phyloP scores from a whole-genome alignment of 108 stramenopile species.

The Phaeodactylum tricornutum region DNA sequence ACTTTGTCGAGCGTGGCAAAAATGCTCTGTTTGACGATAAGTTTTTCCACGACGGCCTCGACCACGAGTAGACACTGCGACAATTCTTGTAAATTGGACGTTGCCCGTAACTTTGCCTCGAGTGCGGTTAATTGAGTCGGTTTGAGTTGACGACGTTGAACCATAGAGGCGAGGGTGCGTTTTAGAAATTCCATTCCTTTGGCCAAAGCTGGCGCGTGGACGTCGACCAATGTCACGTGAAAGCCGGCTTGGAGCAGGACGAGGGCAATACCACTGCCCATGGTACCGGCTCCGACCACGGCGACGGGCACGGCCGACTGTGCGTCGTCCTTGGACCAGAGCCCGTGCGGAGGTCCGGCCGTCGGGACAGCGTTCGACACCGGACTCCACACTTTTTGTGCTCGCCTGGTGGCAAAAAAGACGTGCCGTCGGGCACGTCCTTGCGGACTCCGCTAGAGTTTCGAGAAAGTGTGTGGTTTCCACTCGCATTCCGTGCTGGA shows the following conservation, averaged over 20 bases:
- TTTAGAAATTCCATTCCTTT: constrained; percentile 52
- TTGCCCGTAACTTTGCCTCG: constrained; percentile 16
- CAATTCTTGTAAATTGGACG: constrained; percentile 35
- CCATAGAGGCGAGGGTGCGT: constrained; percentile 39
- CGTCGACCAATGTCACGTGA: constrained; percentile 80
- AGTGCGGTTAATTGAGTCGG: constrained; percentile 23
- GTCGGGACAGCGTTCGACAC: constrained; percentile 3
- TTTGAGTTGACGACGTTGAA: constrained; percentile 35
- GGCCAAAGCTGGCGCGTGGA: constrained; percentile 51
- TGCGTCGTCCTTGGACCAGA: background rate
- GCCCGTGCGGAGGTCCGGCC: constrained; percentile 13
- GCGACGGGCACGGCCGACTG: constrained; percentile 32
- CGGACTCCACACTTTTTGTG: constrained; percentile 34
- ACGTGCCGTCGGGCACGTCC: constrained; percentile 83
- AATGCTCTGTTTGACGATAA: constrained; percentile 85
- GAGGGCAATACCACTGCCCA: constrained; percentile 95
- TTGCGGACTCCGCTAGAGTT: constrained; percentile 50
- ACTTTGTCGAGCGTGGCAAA: constrained; percentile 75
- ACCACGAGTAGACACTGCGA: constrained; percentile 63
- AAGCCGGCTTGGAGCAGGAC: constrained; percentile 85
- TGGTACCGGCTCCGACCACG: constrained; percentile 92
- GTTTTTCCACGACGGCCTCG: constrained; percentile 95
- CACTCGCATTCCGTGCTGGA: constrained; percentile 52
- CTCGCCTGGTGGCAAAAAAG: constrained; percentile 89
- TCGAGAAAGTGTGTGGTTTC: constrained; percentile 58